These are phyloP conservation scores for Colletotrichum plurivorum DNA, from an alignment of 2,329 filamentous ascomycete species.

Conservation along the genomic window DNA sequence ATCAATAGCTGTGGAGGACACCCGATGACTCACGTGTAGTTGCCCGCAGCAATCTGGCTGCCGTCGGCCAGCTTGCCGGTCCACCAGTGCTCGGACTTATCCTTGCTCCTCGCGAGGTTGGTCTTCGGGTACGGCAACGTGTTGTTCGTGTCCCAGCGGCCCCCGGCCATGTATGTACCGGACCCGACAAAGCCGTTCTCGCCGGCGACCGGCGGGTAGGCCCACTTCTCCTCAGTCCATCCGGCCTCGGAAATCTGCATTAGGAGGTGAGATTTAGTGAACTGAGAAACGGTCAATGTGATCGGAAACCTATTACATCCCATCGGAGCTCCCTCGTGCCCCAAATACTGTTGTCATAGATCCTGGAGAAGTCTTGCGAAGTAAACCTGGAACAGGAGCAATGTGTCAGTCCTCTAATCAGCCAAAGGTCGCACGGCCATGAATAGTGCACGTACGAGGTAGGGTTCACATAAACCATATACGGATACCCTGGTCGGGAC, in stretches of 20 bases:
- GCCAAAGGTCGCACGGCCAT: too few species aligned
- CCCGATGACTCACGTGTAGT: slow-evolving; percentile 52
- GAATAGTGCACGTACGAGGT: too few species aligned
- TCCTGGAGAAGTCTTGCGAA: slow-evolving; percentile 41
- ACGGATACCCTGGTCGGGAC: slow-evolving; percentile 31
- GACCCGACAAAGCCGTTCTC: slow-evolving; percentile 58
- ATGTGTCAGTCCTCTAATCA: neutral
- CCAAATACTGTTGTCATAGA: slow-evolving; percentile 40
- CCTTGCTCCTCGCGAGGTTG: slow-evolving; percentile 35
- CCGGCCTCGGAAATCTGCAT: slow-evolving; percentile 53
- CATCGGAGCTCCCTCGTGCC: slow-evolving; percentile 43
- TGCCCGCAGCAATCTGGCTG: slow-evolving; percentile 55
- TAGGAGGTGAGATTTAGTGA: neutral
- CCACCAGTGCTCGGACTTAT: slow-evolving; percentile 53
- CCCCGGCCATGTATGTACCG: slow-evolving; percentile 41
- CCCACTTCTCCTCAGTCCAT: slow-evolving; percentile 58
- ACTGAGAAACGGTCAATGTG: neutral
- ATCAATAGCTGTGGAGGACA: too few species aligned
- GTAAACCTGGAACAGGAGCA: slow-evolving; percentile 54
- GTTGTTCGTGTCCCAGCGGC: slow-evolving; percentile 43
- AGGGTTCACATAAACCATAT: slow-evolving; percentile 9
- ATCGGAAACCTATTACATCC: slow-evolving; percentile 33
- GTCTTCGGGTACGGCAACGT: slow-evolving; percentile 45
- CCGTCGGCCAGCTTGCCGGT: slow-evolving; percentile 60
- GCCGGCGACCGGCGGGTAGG: slow-evolving; percentile 57